Base-by-base conservation (phyloP, 1,284 basidiomycete genomes). In the Rhodotorula sp. region DNA sequence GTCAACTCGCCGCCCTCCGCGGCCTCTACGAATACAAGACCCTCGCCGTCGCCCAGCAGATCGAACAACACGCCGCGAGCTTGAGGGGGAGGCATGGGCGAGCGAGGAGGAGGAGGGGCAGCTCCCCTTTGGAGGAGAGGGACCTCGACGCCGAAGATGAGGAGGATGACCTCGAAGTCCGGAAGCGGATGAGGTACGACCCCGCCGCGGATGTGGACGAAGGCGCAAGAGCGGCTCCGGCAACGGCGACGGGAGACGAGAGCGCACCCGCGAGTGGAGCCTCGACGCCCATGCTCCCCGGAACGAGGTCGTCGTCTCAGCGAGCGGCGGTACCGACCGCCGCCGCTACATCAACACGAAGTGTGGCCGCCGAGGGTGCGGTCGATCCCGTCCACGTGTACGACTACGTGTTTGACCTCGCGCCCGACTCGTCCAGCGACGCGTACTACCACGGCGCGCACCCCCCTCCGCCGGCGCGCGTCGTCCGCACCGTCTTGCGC, bases 391-490 rank as follows among this genome's bases (percentile, higher is more conserved):
- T 60, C 5, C 75, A 76, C 58, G 57, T 64, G 29, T 76, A 76
- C 66, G 70, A 74, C n/a, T 65, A 74, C 62, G 64, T 65, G 23
- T 74, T 67, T 46, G 72, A 74, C 62, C 64, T 74, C 46, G 56
- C 65, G 0, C 72, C 72, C n/a, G 64, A 68, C 49, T 21, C 57
- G 18, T 66, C 64, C 21, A 57, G 70, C 34, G 75, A 76, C 62
- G 68, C 68, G 20, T 76, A 72, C 66, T 76, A 74, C 68, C 75
- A 76, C 58, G 75, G 75, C 23, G 65, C 72, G 7, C 72, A 74
- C 31, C 75, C 75, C 14, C 61, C 72, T 3, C 75, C 75, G 16
- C 75, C 75, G 2, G 65, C 75, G 4, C 52, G 65, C n/a, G 66
- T 74, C 26, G 68, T 76, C 15, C 64, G 65, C 7, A 52, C 68